Conservation (phyloP, 2,329 filamentous ascomycete species). For the Dothiorella sarmentorum region DNA sequence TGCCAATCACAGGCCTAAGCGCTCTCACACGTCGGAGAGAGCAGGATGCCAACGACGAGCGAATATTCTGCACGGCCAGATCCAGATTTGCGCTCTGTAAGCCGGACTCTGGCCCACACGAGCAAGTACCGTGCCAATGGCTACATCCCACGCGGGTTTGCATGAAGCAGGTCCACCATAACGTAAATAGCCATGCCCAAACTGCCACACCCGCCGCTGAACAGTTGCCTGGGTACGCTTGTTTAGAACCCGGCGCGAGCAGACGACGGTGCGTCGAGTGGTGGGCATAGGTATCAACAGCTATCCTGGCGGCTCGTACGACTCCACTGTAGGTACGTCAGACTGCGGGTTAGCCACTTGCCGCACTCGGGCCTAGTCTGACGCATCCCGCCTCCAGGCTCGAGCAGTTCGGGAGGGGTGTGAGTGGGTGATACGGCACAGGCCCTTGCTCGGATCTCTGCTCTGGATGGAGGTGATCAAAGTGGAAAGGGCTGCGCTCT, state of each 20-base stretch:
- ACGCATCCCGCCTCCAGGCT: not conserved
- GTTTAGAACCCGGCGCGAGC: not conserved
- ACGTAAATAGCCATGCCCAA: no score
- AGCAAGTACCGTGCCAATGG: no score
- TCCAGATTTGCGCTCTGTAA: slow-evolving; percentile 10
- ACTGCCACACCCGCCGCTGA: no score
- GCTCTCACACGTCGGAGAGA: not conserved
- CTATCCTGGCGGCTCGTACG: not conserved
- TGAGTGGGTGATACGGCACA: not conserved
- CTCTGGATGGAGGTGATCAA: not conserved
- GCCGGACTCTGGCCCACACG: not conserved
- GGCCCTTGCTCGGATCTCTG: not conserved
- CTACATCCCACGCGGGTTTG: no score
- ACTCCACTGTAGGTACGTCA: not conserved
- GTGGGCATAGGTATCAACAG: not conserved
- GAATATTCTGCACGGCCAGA: not conserved
- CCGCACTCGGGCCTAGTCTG: not conserved
- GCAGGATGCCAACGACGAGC: not conserved
- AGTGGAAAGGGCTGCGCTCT: not conserved
- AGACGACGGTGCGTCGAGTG: not conserved
- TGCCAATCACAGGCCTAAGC: slow-evolving; percentile 4
- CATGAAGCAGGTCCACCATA: no score
- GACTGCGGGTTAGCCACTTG: not conserved
- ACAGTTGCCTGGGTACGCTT: no score
- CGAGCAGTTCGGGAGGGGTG: not conserved